Conservation (phyloP, 2,329 filamentous ascomycete genomes). For the Allantophomopsis cytisporea region DNA sequence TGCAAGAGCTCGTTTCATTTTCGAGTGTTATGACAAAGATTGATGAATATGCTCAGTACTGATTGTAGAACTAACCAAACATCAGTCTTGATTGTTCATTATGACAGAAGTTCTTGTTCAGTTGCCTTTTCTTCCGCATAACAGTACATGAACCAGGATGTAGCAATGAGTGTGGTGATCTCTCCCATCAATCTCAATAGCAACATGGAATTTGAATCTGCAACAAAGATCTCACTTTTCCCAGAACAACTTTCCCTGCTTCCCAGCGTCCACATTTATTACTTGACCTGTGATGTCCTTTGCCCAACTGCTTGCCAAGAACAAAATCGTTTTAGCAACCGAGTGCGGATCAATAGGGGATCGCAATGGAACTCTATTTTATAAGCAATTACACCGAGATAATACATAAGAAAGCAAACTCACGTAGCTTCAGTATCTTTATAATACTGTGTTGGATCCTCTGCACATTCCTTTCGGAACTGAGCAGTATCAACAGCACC, state of each 20-base stretch:
- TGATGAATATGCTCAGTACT: no score
- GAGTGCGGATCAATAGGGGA: slow-evolving; percentile 22
- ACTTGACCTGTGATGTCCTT: slow-evolving; percentile 28
- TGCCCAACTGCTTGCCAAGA: slow-evolving; percentile 29
- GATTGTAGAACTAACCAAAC: no score
- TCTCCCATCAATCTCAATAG: no score
- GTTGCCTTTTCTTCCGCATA: no score
- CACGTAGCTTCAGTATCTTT: slow-evolving; percentile 27
- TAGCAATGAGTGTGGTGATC: no score
- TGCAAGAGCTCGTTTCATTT: no score
- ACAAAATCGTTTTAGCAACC: slow-evolving; percentile 28
- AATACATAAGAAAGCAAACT: not conserved
- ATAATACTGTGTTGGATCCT: slow-evolving; percentile 23
- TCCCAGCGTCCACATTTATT: slow-evolving; percentile 29
- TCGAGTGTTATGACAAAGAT: no score
- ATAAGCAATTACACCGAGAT: not conserved
- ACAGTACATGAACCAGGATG: no score
- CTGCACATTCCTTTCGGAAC: slow-evolving; percentile 24
- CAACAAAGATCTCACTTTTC: slow-evolving; percentile 6
- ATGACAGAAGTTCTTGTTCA: no score
- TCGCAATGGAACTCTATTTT: slow-evolving; percentile 19
- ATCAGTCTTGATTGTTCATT: no score
- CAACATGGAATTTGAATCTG: no score
- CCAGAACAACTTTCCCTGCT: slow-evolving; percentile 27
- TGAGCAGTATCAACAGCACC: slow-evolving; percentile 28